These are phyloP conservation scores for Alternaria alternata DNA, from an alignment of 2,329 filamentous ascomycete species.

Conservation along the genomic window DNA sequence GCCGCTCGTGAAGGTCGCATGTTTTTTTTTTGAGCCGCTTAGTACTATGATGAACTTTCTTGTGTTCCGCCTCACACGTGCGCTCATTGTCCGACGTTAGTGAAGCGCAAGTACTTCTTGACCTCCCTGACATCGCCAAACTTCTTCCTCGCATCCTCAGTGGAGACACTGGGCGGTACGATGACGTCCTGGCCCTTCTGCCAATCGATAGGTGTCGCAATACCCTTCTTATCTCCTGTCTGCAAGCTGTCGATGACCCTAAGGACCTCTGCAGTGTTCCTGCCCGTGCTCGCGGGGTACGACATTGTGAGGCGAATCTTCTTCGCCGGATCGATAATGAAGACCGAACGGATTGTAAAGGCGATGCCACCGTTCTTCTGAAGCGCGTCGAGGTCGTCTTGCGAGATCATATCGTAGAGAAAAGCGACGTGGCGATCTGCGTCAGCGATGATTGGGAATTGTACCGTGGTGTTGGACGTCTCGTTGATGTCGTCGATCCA, in stretches of 20 bases:
- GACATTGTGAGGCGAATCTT: conserved; percentile 91
- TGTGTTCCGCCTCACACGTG: background rate
- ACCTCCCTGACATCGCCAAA: conserved; percentile 76
- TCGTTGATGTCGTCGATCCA: conserved; percentile 83
- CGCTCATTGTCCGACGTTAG: conserved; percentile 55
- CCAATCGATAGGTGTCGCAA: conserved; percentile 94
- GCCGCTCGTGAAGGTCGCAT: too few species aligned
- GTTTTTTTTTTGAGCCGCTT: too few species aligned
- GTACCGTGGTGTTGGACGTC: conserved; percentile 53
- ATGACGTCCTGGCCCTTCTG: conserved; percentile 89
- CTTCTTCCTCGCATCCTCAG: conserved; percentile 84
- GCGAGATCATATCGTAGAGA: conserved; percentile 61
- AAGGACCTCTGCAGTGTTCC: conserved; percentile 66
- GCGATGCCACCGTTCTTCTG: conserved; percentile 68
- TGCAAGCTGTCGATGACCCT: conserved; percentile 67
- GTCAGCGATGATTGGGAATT: conserved; percentile 61
- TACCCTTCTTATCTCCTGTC: conserved; percentile 82
- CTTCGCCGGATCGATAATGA: conserved; percentile 93
- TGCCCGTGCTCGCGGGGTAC: conserved; percentile 88
- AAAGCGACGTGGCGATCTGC: conserved; percentile 58
- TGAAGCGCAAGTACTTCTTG: conserved; percentile 77
- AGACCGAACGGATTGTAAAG: conserved; percentile 94
- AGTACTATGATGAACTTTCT: background rate
- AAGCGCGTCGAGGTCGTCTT: conserved; percentile 65
- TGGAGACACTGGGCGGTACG: conserved; percentile 82